Conservation (phyloP, 495 filamentous ascomycete genomes). For the Penicillium atrosanguineum region DNA sequence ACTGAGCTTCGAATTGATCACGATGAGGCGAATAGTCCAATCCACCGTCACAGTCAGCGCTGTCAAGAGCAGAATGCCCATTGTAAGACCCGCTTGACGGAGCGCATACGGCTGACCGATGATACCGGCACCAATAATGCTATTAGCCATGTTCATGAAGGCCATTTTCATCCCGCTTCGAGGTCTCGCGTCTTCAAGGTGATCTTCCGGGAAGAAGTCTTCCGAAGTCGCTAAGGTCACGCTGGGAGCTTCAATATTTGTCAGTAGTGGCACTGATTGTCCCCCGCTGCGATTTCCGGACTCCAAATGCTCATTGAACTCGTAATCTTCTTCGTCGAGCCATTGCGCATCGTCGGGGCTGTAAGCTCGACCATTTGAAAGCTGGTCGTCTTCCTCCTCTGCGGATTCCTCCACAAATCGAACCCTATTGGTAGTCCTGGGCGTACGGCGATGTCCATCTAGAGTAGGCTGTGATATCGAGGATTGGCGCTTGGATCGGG, state of each 20-base stretch:
- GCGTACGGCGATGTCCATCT: constrained; percentile 55
- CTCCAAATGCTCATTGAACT: constrained; percentile 24
- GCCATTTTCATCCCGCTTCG: constrained; percentile 65
- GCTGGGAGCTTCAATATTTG: constrained; percentile 82
- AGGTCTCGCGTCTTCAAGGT: constrained; percentile 59
- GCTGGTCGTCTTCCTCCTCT: constrained; percentile 32
- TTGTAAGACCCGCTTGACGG: constrained; percentile 78
- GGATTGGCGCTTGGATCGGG: constrained; percentile 36
- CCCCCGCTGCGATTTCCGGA: constrained; percentile 25
- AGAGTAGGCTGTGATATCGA: constrained; percentile 41
- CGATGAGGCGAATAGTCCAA: constrained; percentile 96
- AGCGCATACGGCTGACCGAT: constrained; percentile 97
- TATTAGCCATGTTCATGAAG: constrained; percentile 99
- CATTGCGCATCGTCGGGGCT: constrained; percentile 45
- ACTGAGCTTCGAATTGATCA: constrained; percentile 91
- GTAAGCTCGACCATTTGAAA: constrained; percentile 30
- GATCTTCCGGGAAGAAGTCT: constrained; percentile 58
- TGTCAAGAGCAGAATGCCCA: constrained; percentile 75
- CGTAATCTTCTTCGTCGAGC: constrained; percentile 59
- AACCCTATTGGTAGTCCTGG: constrained; percentile 81
- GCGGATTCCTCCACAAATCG: constrained; percentile 67
- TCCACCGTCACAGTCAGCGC: constrained; percentile 79
- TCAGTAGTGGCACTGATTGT: constrained; percentile 72
- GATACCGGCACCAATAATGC: constrained; percentile 95
- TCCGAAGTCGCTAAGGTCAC: constrained; percentile 71